Evolutionary conservation across 768 basidiomycete genomes (phyloP).

Genomic region (Pleurotus cornucopiae): DNA sequence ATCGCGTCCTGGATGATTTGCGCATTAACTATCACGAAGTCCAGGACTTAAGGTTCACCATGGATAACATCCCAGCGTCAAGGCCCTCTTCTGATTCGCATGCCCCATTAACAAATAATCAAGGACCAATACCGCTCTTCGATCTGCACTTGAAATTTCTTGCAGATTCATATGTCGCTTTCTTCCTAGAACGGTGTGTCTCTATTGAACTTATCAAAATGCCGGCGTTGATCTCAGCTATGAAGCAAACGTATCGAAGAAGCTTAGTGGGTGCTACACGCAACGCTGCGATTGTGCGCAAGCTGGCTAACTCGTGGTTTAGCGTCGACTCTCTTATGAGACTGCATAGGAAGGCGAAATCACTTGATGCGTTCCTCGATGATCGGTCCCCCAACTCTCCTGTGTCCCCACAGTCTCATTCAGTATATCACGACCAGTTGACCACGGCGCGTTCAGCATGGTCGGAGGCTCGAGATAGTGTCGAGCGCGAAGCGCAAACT

Average conservation of each 20-base stretch:
- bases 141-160: conserved; percentile 67
- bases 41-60: not conserved
- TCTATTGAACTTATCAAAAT: conserved; percentile 7
- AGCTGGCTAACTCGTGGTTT: conserved; percentile 4
- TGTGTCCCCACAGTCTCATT: not conserved
- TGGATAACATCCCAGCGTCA: conserved; percentile 5
- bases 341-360: conserved; percentile 67
- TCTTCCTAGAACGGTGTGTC: conserved; percentile 81
- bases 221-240: conserved; percentile 15
- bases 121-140: conserved; percentile 66
- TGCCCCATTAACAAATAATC: conserved; percentile 10
- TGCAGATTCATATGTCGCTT: conserved; percentile 73
- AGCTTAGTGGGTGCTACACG: conserved; percentile 53
- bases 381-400: conserved; percentile 37
- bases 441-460: conserved; percentile 70
- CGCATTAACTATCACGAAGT: not conserved
- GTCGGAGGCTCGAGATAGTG: conserved; percentile 80
- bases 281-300: not conserved
- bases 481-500: conserved; percentile 83
- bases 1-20: too few species aligned
- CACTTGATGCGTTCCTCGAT: conserved; percentile 68
- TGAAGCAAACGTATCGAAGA: conserved; percentile 81
- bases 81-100: conserved; percentile 4
- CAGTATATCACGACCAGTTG: conserved; percentile 33
- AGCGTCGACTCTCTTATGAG: conserved; percentile 74